Conservation (phyloP, 2,329 filamentous ascomycete species). For the Cordyceps fumosorosea region DNA sequence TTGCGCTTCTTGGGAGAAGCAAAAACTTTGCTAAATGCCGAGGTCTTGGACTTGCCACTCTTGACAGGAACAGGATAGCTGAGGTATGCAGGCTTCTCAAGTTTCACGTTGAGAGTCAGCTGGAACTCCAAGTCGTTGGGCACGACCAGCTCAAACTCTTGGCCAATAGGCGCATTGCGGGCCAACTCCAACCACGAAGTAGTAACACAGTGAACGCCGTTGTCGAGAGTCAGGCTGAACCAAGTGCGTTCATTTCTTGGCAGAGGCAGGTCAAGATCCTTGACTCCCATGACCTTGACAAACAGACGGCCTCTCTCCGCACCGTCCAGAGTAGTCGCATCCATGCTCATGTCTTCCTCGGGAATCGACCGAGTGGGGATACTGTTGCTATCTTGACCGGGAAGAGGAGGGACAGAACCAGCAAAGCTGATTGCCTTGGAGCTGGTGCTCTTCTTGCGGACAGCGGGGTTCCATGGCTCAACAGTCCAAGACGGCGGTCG, state of each 20-base stretch:
- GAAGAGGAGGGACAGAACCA: slow-evolving; percentile 72
- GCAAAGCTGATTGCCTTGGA: slow-evolving; percentile 26
- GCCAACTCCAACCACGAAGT: slow-evolving; percentile 92
- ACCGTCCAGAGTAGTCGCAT: slow-evolving; percentile 62
- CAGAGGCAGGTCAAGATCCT: slow-evolving; percentile 86
- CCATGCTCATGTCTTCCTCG: slow-evolving; percentile 58
- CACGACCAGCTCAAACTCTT: slow-evolving; percentile 96
- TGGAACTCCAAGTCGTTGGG: slow-evolving; percentile 98
- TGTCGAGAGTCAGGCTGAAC: slow-evolving; percentile 97
- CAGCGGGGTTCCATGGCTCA: slow-evolving; percentile 89
- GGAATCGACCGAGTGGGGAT: slow-evolving; percentile 53
- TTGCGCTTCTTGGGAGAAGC: slow-evolving; percentile 95
- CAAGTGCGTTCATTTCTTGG: slow-evolving; percentile 85
- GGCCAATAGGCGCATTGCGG: slow-evolving; percentile 86
- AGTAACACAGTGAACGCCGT: slow-evolving; percentile 94
- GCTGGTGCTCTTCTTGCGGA: slow-evolving; percentile 60
- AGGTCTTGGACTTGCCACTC: slow-evolving; percentile 64
- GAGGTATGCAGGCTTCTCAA: slow-evolving; percentile 69
- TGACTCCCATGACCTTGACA: slow-evolving; percentile 97
- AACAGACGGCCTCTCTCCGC: slow-evolving; percentile 87
- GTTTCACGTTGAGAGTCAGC: slow-evolving; percentile 89
- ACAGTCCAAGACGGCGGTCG: slow-evolving; percentile 92
- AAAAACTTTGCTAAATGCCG: slow-evolving; percentile 85
- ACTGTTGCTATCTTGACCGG: slow-evolving; percentile 79
- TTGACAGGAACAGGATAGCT: slow-evolving; percentile 54